Percentiles rank a stretch among this genome's conserved stretches.
phyloP scores from a whole-genome alignment of 23 red algal genomes.

The Pyropia haitanensis region DNA sequence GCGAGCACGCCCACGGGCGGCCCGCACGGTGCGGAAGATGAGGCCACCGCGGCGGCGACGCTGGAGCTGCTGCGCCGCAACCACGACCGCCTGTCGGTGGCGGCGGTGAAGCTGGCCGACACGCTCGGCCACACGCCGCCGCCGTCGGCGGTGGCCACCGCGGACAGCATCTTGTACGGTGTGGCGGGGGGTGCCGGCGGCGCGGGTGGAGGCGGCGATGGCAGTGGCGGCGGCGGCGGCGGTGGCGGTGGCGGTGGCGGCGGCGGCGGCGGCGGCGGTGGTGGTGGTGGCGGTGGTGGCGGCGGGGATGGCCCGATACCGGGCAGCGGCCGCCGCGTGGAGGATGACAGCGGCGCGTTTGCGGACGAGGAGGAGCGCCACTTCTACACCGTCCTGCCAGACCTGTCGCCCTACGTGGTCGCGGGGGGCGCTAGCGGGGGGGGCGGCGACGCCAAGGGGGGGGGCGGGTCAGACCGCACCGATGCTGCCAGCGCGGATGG shows the following conservation, averaged over 20 bases:
- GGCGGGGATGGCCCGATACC: neutral
- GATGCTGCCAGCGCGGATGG: neutral
- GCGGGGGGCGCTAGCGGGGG: neutral
- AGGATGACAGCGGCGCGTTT: neutral
- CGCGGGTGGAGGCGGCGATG: neutral
- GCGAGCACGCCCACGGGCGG: too few relatives aligned
- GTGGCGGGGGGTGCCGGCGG: neutral
- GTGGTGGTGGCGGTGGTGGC: neutral
- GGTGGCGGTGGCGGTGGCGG: neutral
- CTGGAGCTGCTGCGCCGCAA: too few relatives aligned
- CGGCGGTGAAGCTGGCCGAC: too few relatives aligned
- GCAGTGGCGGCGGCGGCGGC: neutral
- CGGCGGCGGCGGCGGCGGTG: neutral
- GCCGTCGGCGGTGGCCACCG: neutral
- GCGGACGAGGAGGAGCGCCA: neutral
- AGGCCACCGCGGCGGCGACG: too few relatives aligned
- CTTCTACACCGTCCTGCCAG: neutral
- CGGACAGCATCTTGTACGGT: neutral
- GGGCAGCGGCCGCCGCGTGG: neutral
- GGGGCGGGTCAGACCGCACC: neutral
- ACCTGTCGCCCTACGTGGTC: neutral
- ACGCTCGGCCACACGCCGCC: too few relatives aligned
- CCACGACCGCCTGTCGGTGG: too few relatives aligned
- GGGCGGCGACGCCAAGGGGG: neutral
- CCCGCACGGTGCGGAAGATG: too few relatives aligned